Evolutionary conservation across 345 rosid genomes (phyloP).

Genomic region (Passiflora organensis): DNA sequence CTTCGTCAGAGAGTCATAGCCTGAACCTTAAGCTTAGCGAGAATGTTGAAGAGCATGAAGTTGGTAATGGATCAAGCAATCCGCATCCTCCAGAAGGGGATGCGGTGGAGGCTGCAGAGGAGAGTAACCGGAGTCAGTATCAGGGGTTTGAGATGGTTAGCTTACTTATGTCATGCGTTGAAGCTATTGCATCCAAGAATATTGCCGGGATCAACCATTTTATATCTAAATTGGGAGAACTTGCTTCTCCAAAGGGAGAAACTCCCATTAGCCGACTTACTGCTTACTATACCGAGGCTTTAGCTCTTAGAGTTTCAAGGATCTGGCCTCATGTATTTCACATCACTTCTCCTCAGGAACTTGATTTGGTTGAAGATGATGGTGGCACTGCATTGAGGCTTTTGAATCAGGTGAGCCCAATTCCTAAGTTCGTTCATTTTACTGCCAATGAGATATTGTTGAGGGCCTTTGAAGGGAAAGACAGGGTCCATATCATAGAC

Average conservation of each 20-base stretch:
- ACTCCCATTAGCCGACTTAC: constrained; percentile 60
- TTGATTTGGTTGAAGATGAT: constrained; percentile 68
- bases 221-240: constrained; percentile 67
- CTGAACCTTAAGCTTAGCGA: constrained; percentile 48
- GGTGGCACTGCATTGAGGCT: constrained; percentile 74
- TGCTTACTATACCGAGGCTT: constrained; percentile 81
- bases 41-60: constrained; percentile 37
- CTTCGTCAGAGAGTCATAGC: constrained; percentile 70
- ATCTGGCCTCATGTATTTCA: constrained; percentile 92
- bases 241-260: constrained; percentile 73
- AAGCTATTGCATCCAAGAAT: constrained; percentile 70
- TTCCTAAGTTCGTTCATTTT: constrained; percentile 86
- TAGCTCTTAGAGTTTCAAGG: constrained; percentile 70
- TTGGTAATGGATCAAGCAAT: constrained; percentile 53
- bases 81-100: constrained; percentile 37
- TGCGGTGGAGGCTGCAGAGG: constrained; percentile 37
- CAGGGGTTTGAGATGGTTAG: constrained; percentile 72
- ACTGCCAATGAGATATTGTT: constrained; percentile 83
- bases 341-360: constrained; percentile 67
- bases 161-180: constrained; percentile 68
- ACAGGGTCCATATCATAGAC: constrained; percentile 85
- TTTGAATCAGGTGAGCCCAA: constrained; percentile 83
- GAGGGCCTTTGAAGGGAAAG: constrained; percentile 90
- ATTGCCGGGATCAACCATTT: constrained; percentile 54
- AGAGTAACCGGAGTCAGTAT: constrained; percentile 44